Evolutionary conservation across 2,329 filamentous ascomycete species (phyloP).

Genomic region (Aspergillus sp.): DNA sequence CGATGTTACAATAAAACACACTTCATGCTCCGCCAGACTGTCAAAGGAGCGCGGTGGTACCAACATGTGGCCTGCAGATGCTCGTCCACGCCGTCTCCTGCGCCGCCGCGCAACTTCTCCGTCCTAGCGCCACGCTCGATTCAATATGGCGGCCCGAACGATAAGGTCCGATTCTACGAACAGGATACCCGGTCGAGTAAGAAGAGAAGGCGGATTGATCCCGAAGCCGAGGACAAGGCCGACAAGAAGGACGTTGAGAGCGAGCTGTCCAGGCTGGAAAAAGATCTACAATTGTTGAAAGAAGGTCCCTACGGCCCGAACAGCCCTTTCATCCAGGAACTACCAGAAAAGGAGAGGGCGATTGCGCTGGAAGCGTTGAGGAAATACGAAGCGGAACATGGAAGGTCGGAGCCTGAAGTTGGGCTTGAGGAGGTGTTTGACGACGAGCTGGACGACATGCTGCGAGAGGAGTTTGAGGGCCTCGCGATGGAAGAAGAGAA

Average conservation of each 20-base stretch:
- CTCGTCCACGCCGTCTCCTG: slow-evolving; percentile 25
- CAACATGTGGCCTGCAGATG: slow-evolving; percentile 38
- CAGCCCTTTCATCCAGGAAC: slow-evolving; percentile 42
- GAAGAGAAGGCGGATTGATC: slow-evolving; percentile 35
- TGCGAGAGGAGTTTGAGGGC: slow-evolving; percentile 38
- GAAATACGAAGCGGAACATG: slow-evolving; percentile 40
- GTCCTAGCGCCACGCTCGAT: slow-evolving; percentile 28
- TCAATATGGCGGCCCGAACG: slow-evolving; percentile 36
- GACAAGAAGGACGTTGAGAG: slow-evolving; percentile 37
- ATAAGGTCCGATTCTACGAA: slow-evolving; percentile 45
- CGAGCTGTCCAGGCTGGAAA: slow-evolving; percentile 40
- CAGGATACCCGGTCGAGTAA: slow-evolving; percentile 38
- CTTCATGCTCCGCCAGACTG: slow-evolving; percentile 46
- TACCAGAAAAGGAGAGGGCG: slow-evolving; percentile 42
- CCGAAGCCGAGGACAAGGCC: slow-evolving; percentile 38
- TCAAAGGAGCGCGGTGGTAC: slow-evolving; percentile 45
- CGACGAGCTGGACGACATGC: slow-evolving; percentile 41
- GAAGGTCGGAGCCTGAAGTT: slow-evolving; percentile 20
- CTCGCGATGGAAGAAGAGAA: slow-evolving; percentile 37
- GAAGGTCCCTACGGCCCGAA: slow-evolving; percentile 45
- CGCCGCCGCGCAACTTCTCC: slow-evolving; percentile 31
- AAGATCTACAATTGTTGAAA: slow-evolving; percentile 39
- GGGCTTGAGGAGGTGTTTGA: slow-evolving; percentile 40
- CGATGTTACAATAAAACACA: slow-evolving; percentile 34
- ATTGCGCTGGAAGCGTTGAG: slow-evolving; percentile 43